A percentile compares a stretch with the other conserved stretches of the same genome.
Evolutionary conservation across 176 grass and related monocot genomes (phyloP).

Genomic region (Thalia dealbata): DNA sequence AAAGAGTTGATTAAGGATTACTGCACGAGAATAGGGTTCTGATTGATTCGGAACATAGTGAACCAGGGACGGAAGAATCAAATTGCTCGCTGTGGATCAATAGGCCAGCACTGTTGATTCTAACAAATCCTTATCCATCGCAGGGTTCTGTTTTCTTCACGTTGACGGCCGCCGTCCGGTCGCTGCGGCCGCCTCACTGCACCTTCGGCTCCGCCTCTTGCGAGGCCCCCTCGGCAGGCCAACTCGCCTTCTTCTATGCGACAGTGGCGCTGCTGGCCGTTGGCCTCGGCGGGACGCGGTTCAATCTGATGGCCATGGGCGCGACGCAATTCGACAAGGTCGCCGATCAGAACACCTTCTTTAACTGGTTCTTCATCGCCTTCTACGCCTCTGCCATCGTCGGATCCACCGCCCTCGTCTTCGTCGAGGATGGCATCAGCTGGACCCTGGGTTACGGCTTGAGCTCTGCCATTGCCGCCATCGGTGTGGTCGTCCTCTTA

Average conservation of each 20-base stretch:
- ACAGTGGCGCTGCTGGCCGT: not conserved
- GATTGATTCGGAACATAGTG: too few relatives aligned
- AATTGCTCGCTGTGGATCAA: too few relatives aligned
- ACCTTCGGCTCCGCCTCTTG: conserved; percentile 11
- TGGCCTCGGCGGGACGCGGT: conserved; percentile 1
- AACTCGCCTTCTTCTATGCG: not conserved
- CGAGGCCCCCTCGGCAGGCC: not conserved
- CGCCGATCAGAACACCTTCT: conserved; percentile 2
- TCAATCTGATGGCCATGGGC: conserved; percentile 3
- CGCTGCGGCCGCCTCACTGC: conserved; percentile 33
- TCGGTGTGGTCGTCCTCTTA: not conserved
- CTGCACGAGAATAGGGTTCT: too few relatives aligned
- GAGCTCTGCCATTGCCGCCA: not conserved
- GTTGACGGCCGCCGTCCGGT: conserved; percentile 31
- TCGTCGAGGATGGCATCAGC: not conserved
- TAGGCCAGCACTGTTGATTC: too few relatives aligned
- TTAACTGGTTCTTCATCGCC: conserved; percentile 20
- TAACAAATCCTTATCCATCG: not conserved
- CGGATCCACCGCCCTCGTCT: conserved; percentile 3
- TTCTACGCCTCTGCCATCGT: not conserved
- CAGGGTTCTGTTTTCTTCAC: conserved; percentile 60
- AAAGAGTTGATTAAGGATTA: too few relatives aligned
- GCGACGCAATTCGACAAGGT: conserved; percentile 1
- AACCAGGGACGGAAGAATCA: too few relatives aligned
- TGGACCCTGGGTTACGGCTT: conserved; percentile 7